Percentiles rank a stretch among this genome's conserved stretches.
phyloP scores from a whole-genome alignment of 257 asterid genomes.

The Forsythia suspensa region DNA sequence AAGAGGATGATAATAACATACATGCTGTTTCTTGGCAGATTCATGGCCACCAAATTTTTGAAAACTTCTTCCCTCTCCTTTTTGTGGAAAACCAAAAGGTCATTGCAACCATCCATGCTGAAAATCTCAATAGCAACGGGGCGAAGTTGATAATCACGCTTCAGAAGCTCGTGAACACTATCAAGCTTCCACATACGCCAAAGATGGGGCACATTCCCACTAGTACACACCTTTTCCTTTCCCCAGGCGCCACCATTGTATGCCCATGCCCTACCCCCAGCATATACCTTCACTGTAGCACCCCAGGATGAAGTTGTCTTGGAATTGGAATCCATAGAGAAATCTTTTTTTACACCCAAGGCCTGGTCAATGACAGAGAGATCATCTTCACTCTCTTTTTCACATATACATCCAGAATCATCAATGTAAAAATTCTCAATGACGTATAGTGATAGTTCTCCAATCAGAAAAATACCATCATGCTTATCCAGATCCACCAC shows the following conservation, averaged over 20 bases:
- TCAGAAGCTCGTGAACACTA: constrained; percentile 94
- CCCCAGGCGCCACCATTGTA: constrained; percentile 99
- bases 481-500: constrained; percentile 98
- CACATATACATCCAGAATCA: constrained; percentile 92
- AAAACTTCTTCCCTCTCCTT: constrained; percentile 96
- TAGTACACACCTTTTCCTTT: constrained; percentile 76
- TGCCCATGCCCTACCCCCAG: constrained; percentile 99
- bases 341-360: constrained; percentile 93
- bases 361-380: constrained; percentile 96
- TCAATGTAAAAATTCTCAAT: constrained; percentile 95
- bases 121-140: constrained; percentile 98
- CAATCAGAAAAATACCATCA: constrained; percentile 93
- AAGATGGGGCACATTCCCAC: constrained; percentile 89
- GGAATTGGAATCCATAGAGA: constrained; percentile 85
- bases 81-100: constrained; percentile 94
- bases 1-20: constrained; percentile 43
- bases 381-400: constrained; percentile 91
- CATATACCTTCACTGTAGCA: constrained; percentile 65
- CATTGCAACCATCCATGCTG: constrained; percentile 99
- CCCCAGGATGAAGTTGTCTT: constrained; percentile 89
- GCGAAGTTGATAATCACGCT: constrained; percentile 98
- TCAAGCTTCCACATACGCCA: constrained; percentile 99
- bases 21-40: constrained; percentile 99
- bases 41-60: constrained; percentile 90
- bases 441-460: constrained; percentile 85